Evolutionary conservation across 2,329 filamentous ascomycete genomes (phyloP).

Genomic region (Chrysoporthe deuterocubensis): DNA sequence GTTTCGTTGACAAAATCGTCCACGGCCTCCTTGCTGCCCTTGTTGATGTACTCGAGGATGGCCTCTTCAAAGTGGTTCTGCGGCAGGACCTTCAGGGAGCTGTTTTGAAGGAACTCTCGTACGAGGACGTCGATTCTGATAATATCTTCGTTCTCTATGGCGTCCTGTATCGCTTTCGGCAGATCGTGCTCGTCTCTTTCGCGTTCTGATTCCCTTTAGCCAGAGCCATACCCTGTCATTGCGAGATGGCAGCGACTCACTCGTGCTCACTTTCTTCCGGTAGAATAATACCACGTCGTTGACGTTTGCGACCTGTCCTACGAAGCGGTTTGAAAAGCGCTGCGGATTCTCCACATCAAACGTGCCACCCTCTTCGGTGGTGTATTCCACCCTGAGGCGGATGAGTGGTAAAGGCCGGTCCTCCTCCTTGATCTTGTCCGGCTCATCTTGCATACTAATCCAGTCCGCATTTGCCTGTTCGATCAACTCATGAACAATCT

Average conservation of each 20-base stretch:
- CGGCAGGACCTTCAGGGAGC: conserved; percentile 89
- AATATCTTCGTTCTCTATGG: conserved; percentile 67
- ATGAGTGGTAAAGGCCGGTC: conserved; percentile 79
- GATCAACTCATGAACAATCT: conserved; percentile 84
- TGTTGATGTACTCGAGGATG: conserved; percentile 89
- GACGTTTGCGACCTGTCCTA: conserved; percentile 87
- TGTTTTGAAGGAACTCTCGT: conserved; percentile 81
- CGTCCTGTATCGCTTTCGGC: conserved; percentile 67
- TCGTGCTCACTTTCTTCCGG: conserved; percentile 74
- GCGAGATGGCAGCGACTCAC: conserved; percentile 40
- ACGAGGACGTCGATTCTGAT: conserved; percentile 90
- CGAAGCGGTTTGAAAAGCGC: conserved; percentile 90
- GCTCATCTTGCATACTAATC: conserved; percentile 74
- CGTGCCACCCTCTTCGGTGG: conserved; percentile 78
- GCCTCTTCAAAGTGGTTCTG: conserved; percentile 93
- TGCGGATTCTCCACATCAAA: conserved; percentile 96
- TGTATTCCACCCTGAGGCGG: conserved; percentile 88
- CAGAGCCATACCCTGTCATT: conserved; percentile 22
- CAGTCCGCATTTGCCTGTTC: conserved; percentile 81
- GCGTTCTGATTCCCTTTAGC: conserved; percentile 36
- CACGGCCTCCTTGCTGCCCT: conserved; percentile 94
- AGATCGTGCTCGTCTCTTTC: conserved; percentile 59
- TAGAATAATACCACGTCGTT: conserved; percentile 95
- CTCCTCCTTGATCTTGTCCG: conserved; percentile 61
- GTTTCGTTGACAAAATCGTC: conserved; percentile 77